Base-by-base conservation (phyloP, 2,329 filamentous ascomycete species). In the Xylariales sp. region DNA sequence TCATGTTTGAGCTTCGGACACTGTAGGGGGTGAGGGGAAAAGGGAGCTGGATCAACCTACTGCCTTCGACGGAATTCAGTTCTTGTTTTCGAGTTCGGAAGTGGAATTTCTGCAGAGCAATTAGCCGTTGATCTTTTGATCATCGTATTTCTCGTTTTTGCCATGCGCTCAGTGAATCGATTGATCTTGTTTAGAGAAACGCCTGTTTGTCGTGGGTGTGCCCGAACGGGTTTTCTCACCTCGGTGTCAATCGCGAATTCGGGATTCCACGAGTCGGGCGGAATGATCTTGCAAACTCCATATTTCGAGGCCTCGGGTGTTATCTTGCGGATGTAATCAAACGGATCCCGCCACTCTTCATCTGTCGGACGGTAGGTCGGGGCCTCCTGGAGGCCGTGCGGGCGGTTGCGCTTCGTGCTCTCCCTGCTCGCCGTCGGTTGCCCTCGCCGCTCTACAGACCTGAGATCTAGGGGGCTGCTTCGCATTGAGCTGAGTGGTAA, bases 1-100 rank as follows among this genome's bases (percentile, higher is more conserved):
- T n/a, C n/a, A n/a, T n/a, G n/a, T n/a, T n/a, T n/a, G n/a, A n/a
- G n/a, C n/a, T 50, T 29, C 29, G 21, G 25, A 40, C 23, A 47
- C 36, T 7, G 18, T 16, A n/a, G 19, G 5, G 31, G 32, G 5
- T 17, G 21, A 23, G 6, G 32, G n/a, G 10, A 27, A 29, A 32
- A 37, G 15, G 41, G 44, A 33, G 38, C n/a, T n/a, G n/a, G n/a
- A n/a, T 40, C 46, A 28, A 74, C 81, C 65, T 78, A 94, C 89
- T 93, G 74, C 93, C 93, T 84, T 98, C 93, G 33, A 97, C 88
- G 13, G 90, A 95, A 63, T 98, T 98, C 44, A 98, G 72, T 63
- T 97, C 91, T 62, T 98, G 93, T 60, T 94, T 89, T 58, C 93
- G 81, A 12, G 93, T 98, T 48, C 89, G 82, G 59, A 98, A 98